Conservation (phyloP, 768 basidiomycete species). For the Auricularia sp. region DNA sequence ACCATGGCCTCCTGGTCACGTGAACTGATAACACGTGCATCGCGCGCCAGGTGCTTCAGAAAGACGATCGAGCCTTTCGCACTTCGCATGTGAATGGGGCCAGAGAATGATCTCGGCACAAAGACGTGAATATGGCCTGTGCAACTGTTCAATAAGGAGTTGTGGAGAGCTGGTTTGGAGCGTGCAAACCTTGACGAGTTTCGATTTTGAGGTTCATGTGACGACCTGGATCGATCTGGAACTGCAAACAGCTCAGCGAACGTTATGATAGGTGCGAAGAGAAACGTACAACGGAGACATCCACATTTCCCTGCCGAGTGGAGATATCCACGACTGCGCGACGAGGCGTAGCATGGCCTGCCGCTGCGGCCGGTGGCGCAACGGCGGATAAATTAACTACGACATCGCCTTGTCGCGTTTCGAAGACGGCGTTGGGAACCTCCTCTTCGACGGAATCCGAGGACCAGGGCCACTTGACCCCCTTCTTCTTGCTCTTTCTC, state of each 20-base stretch:
- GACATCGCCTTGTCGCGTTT: slow-evolving; percentile 4
- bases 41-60: not conserved
- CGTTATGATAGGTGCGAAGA: not conserved
- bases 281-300: slow-evolving; percentile 5
- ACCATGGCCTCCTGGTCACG: not conserved
- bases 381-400: slow-evolving; percentile 3
- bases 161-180: not conserved
- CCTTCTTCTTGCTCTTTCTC: slow-evolving; percentile 3
- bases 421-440: slow-evolving; percentile 8
- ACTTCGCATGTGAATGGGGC: not conserved
- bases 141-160: not conserved
- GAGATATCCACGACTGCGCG: slow-evolving; percentile 5
- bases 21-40: not conserved
- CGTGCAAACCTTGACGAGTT: not conserved
- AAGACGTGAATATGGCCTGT: not conserved
- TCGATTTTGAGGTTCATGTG: not conserved
- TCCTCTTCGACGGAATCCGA: not conserved
- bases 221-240: not conserved
- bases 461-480: slow-evolving; percentile 2
- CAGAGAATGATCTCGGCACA: not conserved
- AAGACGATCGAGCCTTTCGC: not conserved
- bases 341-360: not conserved
- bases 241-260: not conserved
- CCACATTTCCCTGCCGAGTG: slow-evolving; percentile 3
- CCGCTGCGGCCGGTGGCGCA: not conserved